Percentiles rank a stretch among this genome's conserved stretches.
These are phyloP conservation scores for Filosporella fistucella DNA, from an alignment of 495 filamentous ascomycete genomes.

Conservation along the genomic window DNA sequence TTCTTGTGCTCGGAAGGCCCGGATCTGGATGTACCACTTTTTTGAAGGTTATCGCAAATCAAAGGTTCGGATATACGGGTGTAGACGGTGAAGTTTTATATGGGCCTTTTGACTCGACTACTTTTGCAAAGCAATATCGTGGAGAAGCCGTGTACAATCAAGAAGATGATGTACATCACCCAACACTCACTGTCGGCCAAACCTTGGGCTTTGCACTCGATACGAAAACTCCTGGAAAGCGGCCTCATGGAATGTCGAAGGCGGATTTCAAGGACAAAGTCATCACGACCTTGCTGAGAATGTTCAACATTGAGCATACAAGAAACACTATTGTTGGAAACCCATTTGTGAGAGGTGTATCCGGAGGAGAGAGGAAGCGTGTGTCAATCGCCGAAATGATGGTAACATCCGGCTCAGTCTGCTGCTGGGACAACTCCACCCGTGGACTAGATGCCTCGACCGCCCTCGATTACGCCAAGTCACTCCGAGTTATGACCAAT, in stretches of 20 bases:
- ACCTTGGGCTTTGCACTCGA: slow-evolving; percentile 56
- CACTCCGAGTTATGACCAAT: slow-evolving; percentile 61
- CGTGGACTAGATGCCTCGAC: slow-evolving; percentile 77
- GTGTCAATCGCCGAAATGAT: slow-evolving; percentile 70
- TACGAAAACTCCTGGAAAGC: slow-evolving; percentile 38
- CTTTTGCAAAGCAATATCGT: slow-evolving; percentile 56
- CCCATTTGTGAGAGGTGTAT: slow-evolving; percentile 60
- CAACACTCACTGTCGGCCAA: slow-evolving; percentile 61
- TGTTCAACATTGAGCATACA: slow-evolving; percentile 79
- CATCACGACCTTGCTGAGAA: slow-evolving; percentile 31
- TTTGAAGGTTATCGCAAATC: slow-evolving; percentile 64
- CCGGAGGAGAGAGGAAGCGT: slow-evolving; percentile 70
- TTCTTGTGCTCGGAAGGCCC: slow-evolving; percentile 68
- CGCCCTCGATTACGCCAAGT: slow-evolving; percentile 73
- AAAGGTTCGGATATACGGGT: slow-evolving; percentile 57
- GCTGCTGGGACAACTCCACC: slow-evolving; percentile 84
- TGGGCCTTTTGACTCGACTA: slow-evolving; percentile 54
- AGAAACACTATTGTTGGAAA: slow-evolving; percentile 65
- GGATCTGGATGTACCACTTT: slow-evolving; percentile 71
- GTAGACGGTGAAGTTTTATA: slow-evolving; percentile 61
- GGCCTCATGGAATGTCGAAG: slow-evolving; percentile 21
- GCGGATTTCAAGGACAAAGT: slow-evolving; percentile 21
- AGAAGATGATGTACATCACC: slow-evolving; percentile 63
- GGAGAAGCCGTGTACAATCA: slow-evolving; percentile 63
- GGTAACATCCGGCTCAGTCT: slow-evolving; percentile 59